Evolutionary conservation across 2,329 filamentous ascomycete species (phyloP).

Genomic region (Ophiosphaerella narmari): DNA sequence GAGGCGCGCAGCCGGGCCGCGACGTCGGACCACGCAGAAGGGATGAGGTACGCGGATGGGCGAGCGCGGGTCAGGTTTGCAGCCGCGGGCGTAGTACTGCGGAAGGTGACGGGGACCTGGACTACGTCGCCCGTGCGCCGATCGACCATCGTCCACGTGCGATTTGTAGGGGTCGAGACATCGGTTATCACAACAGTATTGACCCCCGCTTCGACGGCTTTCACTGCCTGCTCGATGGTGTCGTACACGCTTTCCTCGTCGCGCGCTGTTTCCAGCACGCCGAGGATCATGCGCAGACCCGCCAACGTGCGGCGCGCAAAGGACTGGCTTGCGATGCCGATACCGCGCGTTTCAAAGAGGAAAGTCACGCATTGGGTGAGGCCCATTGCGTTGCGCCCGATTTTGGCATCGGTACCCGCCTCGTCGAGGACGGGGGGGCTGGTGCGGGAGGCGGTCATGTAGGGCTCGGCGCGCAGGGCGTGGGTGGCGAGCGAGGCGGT

Average conservation of each 20-base stretch:
- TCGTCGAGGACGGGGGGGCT: conserved; percentile 33
- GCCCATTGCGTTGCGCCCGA: conserved; percentile 45
- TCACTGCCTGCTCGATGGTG: conserved; percentile 36
- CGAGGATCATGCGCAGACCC: conserved; percentile 41
- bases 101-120: conserved; percentile 41
- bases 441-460: conserved; percentile 36
- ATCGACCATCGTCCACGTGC: conserved; percentile 44
- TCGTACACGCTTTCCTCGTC: conserved; percentile 31
- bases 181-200: conserved; percentile 42
- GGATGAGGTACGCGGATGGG: conserved; percentile 44
- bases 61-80: conserved; percentile 41
- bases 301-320: conserved; percentile 40
- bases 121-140: conserved; percentile 35
- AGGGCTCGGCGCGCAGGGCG: conserved; percentile 41
- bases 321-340: conserved; percentile 41
- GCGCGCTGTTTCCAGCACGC: conserved; percentile 40
- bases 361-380: conserved; percentile 43
- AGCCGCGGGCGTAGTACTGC: conserved; percentile 40
- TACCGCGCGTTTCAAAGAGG: conserved; percentile 44
- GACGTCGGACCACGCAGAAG: conserved; percentile 41
- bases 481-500: conserved; percentile 29
- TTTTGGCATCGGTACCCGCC: conserved; percentile 44
- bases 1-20: conserved; percentile 37
- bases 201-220: conserved; percentile 27
- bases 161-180: conserved; percentile 26